Percentiles rank a stretch among this genome's conserved stretches.
phyloP scores from a whole-genome alignment of 2,329 filamentous ascomycete species.

The Penicillium carneum region DNA sequence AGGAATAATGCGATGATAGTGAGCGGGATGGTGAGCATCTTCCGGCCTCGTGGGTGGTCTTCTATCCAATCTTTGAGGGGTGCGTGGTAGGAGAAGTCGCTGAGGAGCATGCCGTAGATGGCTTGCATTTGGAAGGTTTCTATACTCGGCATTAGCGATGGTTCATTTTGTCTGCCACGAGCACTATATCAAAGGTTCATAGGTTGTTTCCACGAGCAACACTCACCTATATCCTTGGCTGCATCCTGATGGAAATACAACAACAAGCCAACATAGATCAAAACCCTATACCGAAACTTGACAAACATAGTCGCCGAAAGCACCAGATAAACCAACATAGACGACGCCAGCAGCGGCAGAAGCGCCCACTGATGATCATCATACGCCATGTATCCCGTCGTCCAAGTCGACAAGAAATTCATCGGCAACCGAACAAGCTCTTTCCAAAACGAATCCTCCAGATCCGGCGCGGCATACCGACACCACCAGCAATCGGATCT shows the following conservation, averaged over 20 bases:
- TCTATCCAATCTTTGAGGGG: conserved; percentile 57
- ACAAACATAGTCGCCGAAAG: conserved; percentile 55
- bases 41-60: conserved; percentile 51
- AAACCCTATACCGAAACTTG: conserved; percentile 57
- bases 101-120: conserved; percentile 61
- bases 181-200: background rate
- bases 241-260: conserved; percentile 60
- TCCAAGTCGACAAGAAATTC: conserved; percentile 60
- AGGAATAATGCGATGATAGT: conserved; percentile 57
- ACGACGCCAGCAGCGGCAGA: conserved; percentile 58
- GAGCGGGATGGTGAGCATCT: conserved; percentile 49
- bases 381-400: conserved; percentile 59
- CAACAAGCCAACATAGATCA: conserved; percentile 56
- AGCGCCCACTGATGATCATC: conserved; percentile 65
- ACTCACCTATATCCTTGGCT: conserved; percentile 56
- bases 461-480: conserved; percentile 57
- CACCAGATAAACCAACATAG: conserved; percentile 60
- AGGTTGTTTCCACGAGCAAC: background rate
- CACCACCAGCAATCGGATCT: conserved; percentile 61
- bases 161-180: background rate
- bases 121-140: conserved; percentile 64
- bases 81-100: conserved; percentile 59
- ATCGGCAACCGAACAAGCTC: conserved; percentile 56
- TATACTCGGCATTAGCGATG: conserved; percentile 30
- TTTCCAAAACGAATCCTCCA: conserved; percentile 53